Conservation (phyloP, 1,139 yeast genomes). For the Suhomyces anneliseae region DNA sequence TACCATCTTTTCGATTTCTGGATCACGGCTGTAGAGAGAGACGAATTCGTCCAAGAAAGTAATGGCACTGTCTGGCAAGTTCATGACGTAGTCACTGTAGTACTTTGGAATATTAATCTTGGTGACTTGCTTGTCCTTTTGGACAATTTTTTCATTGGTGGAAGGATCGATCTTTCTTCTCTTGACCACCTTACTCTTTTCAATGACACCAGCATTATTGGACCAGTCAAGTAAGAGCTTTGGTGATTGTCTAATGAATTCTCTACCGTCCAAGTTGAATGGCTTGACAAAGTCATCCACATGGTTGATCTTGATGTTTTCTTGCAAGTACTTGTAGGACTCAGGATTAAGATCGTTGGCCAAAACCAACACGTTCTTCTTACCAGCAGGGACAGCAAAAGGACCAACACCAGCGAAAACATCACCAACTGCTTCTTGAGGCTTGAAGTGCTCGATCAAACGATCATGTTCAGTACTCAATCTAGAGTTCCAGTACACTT, state of each 20-base stretch:
- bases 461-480: conserved; percentile 92
- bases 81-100: conserved; percentile 84
- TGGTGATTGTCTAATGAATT: conserved; percentile 67
- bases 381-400: conserved; percentile 94
- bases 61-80: conserved; percentile 89
- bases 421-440: conserved; percentile 80
- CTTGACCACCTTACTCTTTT: conserved; percentile 29
- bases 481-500: conserved; percentile 97
- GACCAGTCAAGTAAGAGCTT: conserved; percentile 46
- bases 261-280: conserved; percentile 78
- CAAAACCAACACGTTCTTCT: conserved; percentile 71
- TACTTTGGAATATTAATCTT: conserved; percentile 54
- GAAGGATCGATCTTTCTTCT: conserved; percentile 32
- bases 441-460: conserved; percentile 59
- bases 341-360: conserved; percentile 96
- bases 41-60: conserved; percentile 76
- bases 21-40: conserved; percentile 58
- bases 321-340: conserved; percentile 65
- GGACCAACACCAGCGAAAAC: conserved; percentile 99
- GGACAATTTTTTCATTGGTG: conserved; percentile 17
- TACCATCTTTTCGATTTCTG: conserved; percentile 34
- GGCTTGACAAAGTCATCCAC: conserved; percentile 60
- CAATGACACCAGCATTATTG: conserved; percentile 22
- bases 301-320: conserved; percentile 67
- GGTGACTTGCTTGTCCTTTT: conserved; percentile 30